Evolutionary conservation across 257 asterid genomes (phyloP).

Genomic region (Phtheirospermum japonicum): DNA sequence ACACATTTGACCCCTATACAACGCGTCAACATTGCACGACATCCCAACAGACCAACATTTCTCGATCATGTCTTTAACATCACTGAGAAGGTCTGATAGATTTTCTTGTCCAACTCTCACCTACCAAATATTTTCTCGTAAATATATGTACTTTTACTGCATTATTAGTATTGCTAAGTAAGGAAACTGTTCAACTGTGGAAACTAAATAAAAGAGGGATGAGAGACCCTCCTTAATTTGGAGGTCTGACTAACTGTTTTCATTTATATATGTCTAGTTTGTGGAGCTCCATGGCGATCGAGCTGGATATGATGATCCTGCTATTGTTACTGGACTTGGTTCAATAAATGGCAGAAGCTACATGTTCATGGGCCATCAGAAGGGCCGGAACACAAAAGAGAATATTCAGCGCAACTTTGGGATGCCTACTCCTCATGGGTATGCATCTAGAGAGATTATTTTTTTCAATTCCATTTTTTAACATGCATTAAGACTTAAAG

Average conservation of each 20-base stretch:
- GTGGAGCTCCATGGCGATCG: constrained; percentile 98
- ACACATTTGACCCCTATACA: constrained; percentile 82
- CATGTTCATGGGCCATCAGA: constrained; percentile 95
- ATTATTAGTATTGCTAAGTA: constrained; percentile 4
- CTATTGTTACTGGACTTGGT: constrained; percentile 86
- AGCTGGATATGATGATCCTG: constrained; percentile 95
- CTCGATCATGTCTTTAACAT: constrained; percentile 87
- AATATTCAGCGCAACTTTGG: constrained; percentile 86
- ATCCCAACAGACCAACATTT: constrained; percentile 89
- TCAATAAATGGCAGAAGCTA: constrained; percentile 74
- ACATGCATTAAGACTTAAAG: not conserved
- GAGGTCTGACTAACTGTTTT: constrained; percentile 16
- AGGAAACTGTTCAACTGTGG: not conserved
- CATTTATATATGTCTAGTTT: constrained; percentile 44
- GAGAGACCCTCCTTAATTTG: constrained; percentile 12
- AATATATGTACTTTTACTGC: constrained; percentile 3
- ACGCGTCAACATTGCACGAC: constrained; percentile 85
- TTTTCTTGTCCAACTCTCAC: constrained; percentile 8
- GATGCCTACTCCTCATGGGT: constrained; percentile 99
- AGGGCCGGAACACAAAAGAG: constrained; percentile 90
- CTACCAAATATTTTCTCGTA: constrained; percentile 1
- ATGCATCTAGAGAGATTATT: constrained; percentile 29
- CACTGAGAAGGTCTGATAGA: constrained; percentile 61
- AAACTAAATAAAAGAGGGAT: constrained; percentile 13
- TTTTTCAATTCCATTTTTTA: constrained; percentile 8